These are phyloP conservation scores for Colletotrichum graminicola DNA, from an alignment of 2,329 filamentous ascomycete species.

Conservation along the genomic window DNA sequence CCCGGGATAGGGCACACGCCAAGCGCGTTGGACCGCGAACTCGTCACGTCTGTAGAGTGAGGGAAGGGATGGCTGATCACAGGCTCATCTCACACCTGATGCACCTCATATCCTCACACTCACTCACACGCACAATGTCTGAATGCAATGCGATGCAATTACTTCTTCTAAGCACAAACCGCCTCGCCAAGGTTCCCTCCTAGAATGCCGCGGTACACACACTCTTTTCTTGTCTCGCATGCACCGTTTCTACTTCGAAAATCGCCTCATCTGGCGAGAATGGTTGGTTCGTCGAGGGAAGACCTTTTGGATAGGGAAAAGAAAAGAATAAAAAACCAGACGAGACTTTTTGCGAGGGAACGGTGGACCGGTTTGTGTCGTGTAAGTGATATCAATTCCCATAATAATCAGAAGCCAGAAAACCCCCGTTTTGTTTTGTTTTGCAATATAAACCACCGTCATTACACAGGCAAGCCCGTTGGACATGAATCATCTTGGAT, in stretches of 20 bases:
- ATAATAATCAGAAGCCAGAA: slow-evolving; percentile 37
- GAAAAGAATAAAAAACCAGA: not conserved
- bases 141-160: slow-evolving; percentile 31
- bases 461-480: slow-evolving; percentile 23
- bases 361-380: slow-evolving; percentile 1
- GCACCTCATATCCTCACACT: not conserved
- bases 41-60: not conserved
- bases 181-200: slow-evolving; percentile 31
- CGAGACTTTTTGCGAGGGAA: not conserved
- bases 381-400: slow-evolving; percentile 39
- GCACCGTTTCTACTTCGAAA: slow-evolving; percentile 3
- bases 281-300: slow-evolving; percentile 14
- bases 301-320: not conserved
- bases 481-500: slow-evolving; percentile 42
- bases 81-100: not conserved
- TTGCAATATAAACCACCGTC: slow-evolving; percentile 19
- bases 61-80: not conserved
- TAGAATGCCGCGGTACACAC: slow-evolving; percentile 28
- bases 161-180: slow-evolving; percentile 36
- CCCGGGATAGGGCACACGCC: slow-evolving; percentile 26
- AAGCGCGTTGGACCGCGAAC: slow-evolving; percentile 27
- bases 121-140: not conserved
- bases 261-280: slow-evolving; percentile 34
- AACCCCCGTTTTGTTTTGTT: slow-evolving; percentile 14
- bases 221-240: slow-evolving; percentile 9